Percentiles rank a stretch among this genome's conserved stretches.
Conservation (phyloP, 2,329 filamentous ascomycete genomes). For the Gyromitra esculenta region DNA sequence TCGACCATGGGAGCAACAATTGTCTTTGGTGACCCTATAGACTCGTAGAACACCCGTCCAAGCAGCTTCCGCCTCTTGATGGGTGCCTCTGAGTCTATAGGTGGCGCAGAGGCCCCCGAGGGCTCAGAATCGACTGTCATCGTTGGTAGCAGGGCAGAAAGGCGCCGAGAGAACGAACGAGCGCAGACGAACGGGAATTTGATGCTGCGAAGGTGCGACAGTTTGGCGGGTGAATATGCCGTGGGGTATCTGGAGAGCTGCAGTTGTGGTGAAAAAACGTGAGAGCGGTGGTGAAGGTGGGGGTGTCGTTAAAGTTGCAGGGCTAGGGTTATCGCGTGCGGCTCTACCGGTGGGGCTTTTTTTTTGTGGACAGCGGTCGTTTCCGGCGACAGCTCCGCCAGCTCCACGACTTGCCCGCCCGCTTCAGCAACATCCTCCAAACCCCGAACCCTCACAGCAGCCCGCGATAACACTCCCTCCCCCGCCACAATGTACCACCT, state of each 20-base stretch:
- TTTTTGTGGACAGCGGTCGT: neutral
- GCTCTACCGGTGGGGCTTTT: neutral
- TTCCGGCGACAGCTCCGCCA: neutral
- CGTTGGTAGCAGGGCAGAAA: slow-evolving; percentile 30
- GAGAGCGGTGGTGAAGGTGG: neutral
- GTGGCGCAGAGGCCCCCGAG: neutral
- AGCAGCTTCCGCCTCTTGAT: slow-evolving; percentile 70
- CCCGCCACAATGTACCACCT: slow-evolving; percentile 84
- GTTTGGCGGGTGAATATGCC: neutral
- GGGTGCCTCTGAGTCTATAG: slow-evolving; percentile 10
- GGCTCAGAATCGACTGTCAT: neutral
- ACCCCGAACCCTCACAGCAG: neutral
- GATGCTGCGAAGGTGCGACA: slow-evolving; percentile 13
- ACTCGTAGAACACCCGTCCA: slow-evolving; percentile 92
- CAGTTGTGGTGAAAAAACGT: neutral
- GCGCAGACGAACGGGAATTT: slow-evolving; percentile 25
- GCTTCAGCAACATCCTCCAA: neutral
- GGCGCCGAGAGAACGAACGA: slow-evolving; percentile 39
- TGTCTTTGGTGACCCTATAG: slow-evolving; percentile 88
- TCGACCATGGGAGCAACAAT: slow-evolving; percentile 98
- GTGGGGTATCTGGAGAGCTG: neutral
- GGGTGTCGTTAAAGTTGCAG: slow-evolving; percentile 17
- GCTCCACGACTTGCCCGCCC: neutral
- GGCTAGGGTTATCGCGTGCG: slow-evolving; percentile 28
- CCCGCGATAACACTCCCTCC: neutral